phyloP scores from a whole-genome alignment of 257 asterid genomes.

The Salvia miltiorrhiza region DNA sequence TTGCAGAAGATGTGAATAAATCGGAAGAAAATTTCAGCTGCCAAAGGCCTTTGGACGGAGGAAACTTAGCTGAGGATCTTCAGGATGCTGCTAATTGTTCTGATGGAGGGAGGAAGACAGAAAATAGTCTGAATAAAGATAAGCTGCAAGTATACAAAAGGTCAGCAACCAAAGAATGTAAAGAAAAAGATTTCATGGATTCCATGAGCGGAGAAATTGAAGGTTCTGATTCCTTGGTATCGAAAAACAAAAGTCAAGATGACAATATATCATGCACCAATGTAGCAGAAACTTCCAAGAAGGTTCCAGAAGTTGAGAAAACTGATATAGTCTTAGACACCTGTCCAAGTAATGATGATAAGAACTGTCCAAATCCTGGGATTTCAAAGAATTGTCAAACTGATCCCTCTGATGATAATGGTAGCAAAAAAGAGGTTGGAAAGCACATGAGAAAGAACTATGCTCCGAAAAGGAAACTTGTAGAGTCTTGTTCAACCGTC shows the following conservation, averaged over 20 bases:
- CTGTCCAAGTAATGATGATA: constrained; percentile 20
- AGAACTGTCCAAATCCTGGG: constrained; percentile 35
- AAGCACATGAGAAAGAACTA: constrained; percentile 23
- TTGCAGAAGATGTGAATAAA: constrained; percentile 34
- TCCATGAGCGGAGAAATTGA: constrained; percentile 28
- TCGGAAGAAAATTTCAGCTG: constrained; percentile 33
- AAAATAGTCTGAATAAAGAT: constrained; percentile 34
- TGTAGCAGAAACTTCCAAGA: constrained; percentile 21
- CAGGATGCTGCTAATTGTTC: constrained; percentile 43
- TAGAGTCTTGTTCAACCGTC: constrained; percentile 39
- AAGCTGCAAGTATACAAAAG: constrained; percentile 63
- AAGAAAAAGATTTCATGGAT: constrained; percentile 40
- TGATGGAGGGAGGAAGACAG: constrained; percentile 35
- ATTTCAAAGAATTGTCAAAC: constrained; percentile 32
- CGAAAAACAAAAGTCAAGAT: constrained; percentile 24
- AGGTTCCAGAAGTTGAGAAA: constrained; percentile 21
- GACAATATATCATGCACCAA: constrained; percentile 29
- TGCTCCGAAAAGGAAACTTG: constrained; percentile 35
- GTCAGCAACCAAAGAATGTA: constrained; percentile 52
- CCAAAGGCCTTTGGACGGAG: constrained; percentile 39
- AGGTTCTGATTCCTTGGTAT: constrained; percentile 35
- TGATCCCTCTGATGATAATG: constrained; percentile 38
- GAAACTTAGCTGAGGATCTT: constrained; percentile 34
- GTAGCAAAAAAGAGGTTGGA: constrained; percentile 36
- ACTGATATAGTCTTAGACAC: constrained; percentile 28